phyloP scores from a whole-genome alignment of 345 rosid species.

The Pelargonium nanum region DNA sequence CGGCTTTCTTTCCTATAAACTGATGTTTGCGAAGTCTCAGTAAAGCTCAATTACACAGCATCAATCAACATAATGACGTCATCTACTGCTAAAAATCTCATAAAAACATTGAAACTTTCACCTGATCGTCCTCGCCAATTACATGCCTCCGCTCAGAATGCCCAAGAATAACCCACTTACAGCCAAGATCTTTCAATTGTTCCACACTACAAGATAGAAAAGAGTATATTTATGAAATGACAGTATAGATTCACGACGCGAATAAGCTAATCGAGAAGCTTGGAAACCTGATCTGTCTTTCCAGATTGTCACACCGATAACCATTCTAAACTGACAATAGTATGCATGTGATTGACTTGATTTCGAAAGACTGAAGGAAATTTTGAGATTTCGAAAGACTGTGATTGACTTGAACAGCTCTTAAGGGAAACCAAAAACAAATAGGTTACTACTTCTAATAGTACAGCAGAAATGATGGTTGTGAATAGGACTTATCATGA shows the following conservation, averaged over 20 bases:
- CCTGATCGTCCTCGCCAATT: conserved; percentile 90
- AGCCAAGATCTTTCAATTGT: conserved; percentile 81
- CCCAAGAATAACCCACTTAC: conserved; percentile 97
- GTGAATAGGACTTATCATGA: too few relatives aligned
- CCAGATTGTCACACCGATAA: too few relatives aligned
- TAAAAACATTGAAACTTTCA: conserved; percentile 11
- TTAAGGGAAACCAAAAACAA: too few relatives aligned
- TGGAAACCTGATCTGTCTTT: too few relatives aligned
- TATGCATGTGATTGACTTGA: too few relatives aligned
- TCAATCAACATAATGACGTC: neutral
- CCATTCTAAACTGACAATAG: too few relatives aligned
- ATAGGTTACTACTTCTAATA: too few relatives aligned
- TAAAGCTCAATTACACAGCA: neutral
- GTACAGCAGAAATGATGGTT: too few relatives aligned
- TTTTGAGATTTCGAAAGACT: too few relatives aligned
- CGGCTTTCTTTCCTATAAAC: conserved; percentile 98
- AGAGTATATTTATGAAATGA: neutral
- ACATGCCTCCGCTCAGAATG: conserved; percentile 95
- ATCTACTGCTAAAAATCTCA: neutral
- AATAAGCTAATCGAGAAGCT: too few relatives aligned
- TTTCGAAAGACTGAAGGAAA: too few relatives aligned
- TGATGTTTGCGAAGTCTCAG: conserved; percentile 21
- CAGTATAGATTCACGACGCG: neutral
- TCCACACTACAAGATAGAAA: conserved; percentile 57
- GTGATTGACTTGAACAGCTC: too few relatives aligned